Base-by-base conservation (phyloP, 1,284 basidiomycete genomes). In the Cystobasidium pallidum region DNA sequence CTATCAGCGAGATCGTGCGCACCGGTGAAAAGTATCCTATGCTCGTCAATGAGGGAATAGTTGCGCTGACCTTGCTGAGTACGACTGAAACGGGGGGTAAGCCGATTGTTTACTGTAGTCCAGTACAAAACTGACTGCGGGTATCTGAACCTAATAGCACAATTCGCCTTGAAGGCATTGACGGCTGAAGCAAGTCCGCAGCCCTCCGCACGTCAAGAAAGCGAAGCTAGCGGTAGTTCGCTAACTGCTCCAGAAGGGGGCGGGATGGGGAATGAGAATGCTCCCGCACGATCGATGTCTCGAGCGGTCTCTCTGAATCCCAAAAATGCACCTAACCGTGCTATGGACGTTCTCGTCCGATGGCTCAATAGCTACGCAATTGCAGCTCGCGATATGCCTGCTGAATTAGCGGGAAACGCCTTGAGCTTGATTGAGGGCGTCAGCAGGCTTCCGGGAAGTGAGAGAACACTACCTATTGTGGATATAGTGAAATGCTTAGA, bases 1-100 rank as follows among this genome's bases (percentile, higher is more conserved):
- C 87, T 13, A 84, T 97, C 30, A 86, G 87, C 0, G 87, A 86
- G 73, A 86, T 96, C 76, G 83, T 95, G 26, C 86, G 87, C 19
- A 85, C 88, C 74, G 92, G 91, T 77, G 86, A 85, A 75, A 89
- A 88, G 79, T 91, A 92, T 78, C 89, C 91, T 0, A 84, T 93
- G 55, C 84, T 98, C 36, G 85, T 96, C 73, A 95, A 94, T 78
- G 95, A 98, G 80, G 91, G 89, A 0, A 84, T 96, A 32, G 86
- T 97, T 32, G 91, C 91, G 0, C 81, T 96, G 73, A 90, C 89
- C 43, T 81, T 97, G 63, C 81, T 96, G 74, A 86, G 61, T 17
- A 64, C 70, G 28, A 72, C 64, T 1, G 55, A 62, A 7, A 17
- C n/a, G 1, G 70, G 70, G 52, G 70, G 70, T 72, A 28, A 32